phyloP scores from a whole-genome alignment of 108 stramenopile genomes.

The Discostella pseudostelligera region DNA sequence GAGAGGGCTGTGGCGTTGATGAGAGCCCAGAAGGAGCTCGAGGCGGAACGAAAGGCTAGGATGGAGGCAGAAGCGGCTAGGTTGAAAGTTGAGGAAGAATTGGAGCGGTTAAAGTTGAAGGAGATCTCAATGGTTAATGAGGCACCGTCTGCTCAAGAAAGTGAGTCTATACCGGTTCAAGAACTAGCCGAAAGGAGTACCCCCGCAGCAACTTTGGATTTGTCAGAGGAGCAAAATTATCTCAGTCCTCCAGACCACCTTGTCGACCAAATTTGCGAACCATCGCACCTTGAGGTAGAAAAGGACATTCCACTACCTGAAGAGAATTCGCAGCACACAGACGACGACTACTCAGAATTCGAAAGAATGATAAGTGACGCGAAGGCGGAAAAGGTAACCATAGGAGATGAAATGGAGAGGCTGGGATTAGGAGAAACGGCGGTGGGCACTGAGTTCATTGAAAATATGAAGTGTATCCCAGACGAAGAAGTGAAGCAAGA shows the following conservation, averaged over 20 bases:
- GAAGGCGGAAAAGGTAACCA: no score
- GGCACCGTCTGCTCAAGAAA: not conserved
- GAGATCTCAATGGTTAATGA: not conserved
- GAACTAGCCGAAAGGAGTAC: not conserved
- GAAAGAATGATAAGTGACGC: no score
- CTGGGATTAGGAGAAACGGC: slow-evolving; percentile 1
- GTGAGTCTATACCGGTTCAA: not conserved
- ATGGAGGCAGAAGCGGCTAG: slow-evolving; percentile 26
- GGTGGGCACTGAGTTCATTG: no score
- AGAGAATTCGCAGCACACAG: no score
- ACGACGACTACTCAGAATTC: no score
- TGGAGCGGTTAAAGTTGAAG: slow-evolving; percentile 11
- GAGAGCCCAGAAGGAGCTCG: slow-evolving; percentile 38
- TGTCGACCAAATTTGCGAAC: not conserved
- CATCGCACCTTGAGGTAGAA: no score
- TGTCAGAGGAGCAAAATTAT: not conserved
- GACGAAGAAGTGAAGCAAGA: not conserved
- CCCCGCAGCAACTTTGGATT: not conserved
- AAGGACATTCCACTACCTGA: no score
- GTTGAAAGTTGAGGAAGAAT: slow-evolving; percentile 12
- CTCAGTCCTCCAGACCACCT: not conserved
- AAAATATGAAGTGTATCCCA: not conserved
- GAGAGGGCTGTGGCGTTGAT: slow-evolving; percentile 42
- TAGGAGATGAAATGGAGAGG: no score
- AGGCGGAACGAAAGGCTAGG: slow-evolving; percentile 21